Conservation (phyloP, 139 green algal genomes). For the Asterochloris erici region DNA sequence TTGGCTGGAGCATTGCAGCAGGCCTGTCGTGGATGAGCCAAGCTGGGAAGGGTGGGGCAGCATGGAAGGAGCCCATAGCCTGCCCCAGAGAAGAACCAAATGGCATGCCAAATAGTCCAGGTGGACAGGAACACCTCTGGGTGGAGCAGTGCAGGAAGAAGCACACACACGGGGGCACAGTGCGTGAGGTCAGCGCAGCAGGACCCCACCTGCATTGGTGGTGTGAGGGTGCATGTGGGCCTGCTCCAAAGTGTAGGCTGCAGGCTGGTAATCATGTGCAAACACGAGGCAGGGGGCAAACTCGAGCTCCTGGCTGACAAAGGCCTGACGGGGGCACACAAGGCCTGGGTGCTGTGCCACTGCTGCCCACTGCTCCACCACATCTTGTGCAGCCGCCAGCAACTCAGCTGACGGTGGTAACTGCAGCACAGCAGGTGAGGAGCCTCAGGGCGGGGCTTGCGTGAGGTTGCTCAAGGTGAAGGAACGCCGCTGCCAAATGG, state of each 20-base stretch:
- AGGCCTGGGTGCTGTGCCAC: slow-evolving; percentile 72
- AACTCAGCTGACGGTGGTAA: slow-evolving; percentile 65
- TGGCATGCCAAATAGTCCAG: too few species aligned
- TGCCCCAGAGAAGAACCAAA: too few species aligned
- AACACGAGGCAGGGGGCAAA: slow-evolving; percentile 52
- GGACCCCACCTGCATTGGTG: background rate
- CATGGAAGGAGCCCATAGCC: background rate
- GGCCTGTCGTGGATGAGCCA: background rate
- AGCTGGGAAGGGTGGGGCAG: background rate
- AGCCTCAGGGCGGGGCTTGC: too few species aligned
- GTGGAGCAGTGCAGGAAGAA: too few species aligned
- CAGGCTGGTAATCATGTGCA: slow-evolving; percentile 65
- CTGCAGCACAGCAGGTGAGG: slow-evolving; percentile 22
- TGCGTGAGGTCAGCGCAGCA: too few species aligned
- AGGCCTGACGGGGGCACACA: slow-evolving; percentile 50
- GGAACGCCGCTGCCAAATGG: too few species aligned
- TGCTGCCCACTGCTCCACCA: slow-evolving; percentile 59
- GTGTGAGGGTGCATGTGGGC: slow-evolving; percentile 37
- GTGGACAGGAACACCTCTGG: too few species aligned
- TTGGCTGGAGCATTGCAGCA: background rate
- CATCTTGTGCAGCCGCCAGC: slow-evolving; percentile 43
- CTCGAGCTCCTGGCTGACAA: slow-evolving; percentile 68
- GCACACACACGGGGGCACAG: too few species aligned
- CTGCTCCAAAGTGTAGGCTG: slow-evolving; percentile 51
- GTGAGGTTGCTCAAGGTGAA: too few species aligned